Base-by-base conservation (phyloP, 2,329 filamentous ascomycete species). In the Pestalotiopsis sp. region DNA sequence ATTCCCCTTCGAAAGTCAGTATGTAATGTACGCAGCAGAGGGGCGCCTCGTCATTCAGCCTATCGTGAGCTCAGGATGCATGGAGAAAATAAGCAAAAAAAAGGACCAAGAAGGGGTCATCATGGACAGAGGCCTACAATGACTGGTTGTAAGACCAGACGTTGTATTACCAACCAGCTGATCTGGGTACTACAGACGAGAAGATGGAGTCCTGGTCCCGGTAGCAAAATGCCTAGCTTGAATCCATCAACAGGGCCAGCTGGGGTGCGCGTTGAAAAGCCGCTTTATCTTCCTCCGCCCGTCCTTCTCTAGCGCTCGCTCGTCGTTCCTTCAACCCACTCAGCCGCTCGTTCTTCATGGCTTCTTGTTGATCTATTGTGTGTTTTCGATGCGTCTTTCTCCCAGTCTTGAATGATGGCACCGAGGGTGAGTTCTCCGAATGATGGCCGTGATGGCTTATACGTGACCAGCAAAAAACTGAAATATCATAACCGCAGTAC, bases 401-500 rank as follows among this genome's bases (percentile, higher is more conserved):
- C 14, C 45, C 11, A 6, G 17, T n/a, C 45, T 36, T 27, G 12
- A 23, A 41, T 25, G 38, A 68, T 68, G 66, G 59, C 58, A 11
- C 67, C 67, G 25, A 68, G 67, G 65, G 67, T 68, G 25, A 68
- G 67, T 67, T 7, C 4, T 45, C 36, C 17, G 31, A 62, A n/a
- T 36, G 12, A 58, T 27, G 23, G 13, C 31, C 14, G 12, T 5
- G 14, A 27, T 20, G 27, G 20, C 13, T 27, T 11, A 25, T 57
- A 38, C 20, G 3, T 14, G 20, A 11, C 4, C 13, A 7, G 4
- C 23, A 9, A 27, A 27, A 41, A 20, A 23, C 60, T 64, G 23
- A 61, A 56, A 20, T 41, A 23, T n/a, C n/a, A 25, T 38, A n/a
- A 9, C 14, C 5, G 14, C 23, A 78, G 77, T 76, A 76, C 65